Conservation (phyloP, 2,329 filamentous ascomycete genomes). For the Massarina eburnea region DNA sequence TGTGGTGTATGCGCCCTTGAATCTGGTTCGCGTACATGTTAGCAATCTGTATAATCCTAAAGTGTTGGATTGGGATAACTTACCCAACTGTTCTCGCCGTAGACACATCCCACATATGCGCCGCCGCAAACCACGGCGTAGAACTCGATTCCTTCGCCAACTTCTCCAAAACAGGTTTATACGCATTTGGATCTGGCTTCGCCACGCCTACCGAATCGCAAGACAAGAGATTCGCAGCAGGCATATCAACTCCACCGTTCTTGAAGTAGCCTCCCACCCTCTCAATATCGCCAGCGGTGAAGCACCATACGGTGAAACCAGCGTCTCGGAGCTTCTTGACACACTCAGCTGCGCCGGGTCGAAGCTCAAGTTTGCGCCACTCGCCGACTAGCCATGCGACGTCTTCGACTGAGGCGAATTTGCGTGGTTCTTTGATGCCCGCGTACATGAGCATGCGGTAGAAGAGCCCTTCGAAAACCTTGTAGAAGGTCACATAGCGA, state of each 20-base stretch:
- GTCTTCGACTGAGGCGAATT: constrained; percentile 49
- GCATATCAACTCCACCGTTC: constrained; percentile 53
- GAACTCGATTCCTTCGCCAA: constrained; percentile 41
- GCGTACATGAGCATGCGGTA: constrained; percentile 52
- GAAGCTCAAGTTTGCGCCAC: constrained; percentile 37
- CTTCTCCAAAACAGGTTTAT: constrained; percentile 47
- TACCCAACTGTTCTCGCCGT: constrained; percentile 53
- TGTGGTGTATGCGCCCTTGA: constrained; percentile 57
- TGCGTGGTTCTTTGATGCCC: constrained; percentile 48
- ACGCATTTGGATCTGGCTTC: constrained; percentile 55
- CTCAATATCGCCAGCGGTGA: constrained; percentile 55
- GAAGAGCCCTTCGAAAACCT: constrained; percentile 50
- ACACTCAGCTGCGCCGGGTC: constrained; percentile 47
- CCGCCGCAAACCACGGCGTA: constrained; percentile 59
- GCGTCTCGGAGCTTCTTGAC: constrained; percentile 47
- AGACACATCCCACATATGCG: constrained; percentile 62
- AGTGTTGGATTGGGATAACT: neutral
- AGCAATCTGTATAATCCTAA: neutral
- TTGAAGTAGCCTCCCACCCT: constrained; percentile 57
- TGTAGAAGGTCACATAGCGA: constrained; percentile 47
- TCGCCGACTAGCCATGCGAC: constrained; percentile 42
- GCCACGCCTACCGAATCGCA: constrained; percentile 54
- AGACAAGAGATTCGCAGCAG: constrained; percentile 53
- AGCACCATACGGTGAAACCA: constrained; percentile 57
- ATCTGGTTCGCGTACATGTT: constrained; percentile 1